phyloP scores from a whole-genome alignment of 2,329 filamentous ascomycete genomes.

The Trichophyton verrucosum region DNA sequence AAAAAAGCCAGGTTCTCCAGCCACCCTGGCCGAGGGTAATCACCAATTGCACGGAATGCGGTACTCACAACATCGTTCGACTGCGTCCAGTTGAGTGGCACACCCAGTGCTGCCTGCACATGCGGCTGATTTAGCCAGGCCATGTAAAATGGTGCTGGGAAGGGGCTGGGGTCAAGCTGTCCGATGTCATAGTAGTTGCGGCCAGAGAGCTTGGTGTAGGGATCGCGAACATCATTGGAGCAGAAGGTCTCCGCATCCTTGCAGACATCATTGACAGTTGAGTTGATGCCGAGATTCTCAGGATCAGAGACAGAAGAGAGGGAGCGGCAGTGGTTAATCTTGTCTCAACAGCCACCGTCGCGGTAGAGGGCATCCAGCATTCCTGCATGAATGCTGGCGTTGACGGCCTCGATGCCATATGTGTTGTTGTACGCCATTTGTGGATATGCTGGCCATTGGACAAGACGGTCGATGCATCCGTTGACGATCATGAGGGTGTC shows the following conservation, averaged over 20 bases:
- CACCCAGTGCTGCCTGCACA: slow-evolving; percentile 42
- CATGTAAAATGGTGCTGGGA: not conserved
- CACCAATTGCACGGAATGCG: slow-evolving; percentile 1
- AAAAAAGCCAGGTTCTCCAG: slow-evolving; percentile 30
- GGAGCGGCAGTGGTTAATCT: slow-evolving; percentile 35
- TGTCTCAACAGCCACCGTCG: slow-evolving; percentile 36
- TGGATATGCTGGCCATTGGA: slow-evolving; percentile 33
- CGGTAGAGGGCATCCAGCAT: slow-evolving; percentile 27
- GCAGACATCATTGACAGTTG: slow-evolving; percentile 26
- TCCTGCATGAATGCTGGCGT: slow-evolving; percentile 29
- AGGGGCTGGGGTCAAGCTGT: not conserved
- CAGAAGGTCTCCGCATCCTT: slow-evolving; percentile 31
- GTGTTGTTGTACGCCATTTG: slow-evolving; percentile 40
- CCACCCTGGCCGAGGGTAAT: slow-evolving; percentile 10
- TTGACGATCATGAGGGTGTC: slow-evolving; percentile 39
- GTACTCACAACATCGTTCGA: slow-evolving; percentile 38
- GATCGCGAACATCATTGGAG: slow-evolving; percentile 4
- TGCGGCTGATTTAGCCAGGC: slow-evolving; percentile 25
- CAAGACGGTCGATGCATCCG: slow-evolving; percentile 25
- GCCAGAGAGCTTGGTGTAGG: not conserved
- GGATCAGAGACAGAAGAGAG: slow-evolving; percentile 1
- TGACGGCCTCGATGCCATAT: slow-evolving; percentile 37
- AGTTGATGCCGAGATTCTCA: slow-evolving; percentile 4
- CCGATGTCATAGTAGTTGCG: slow-evolving; percentile 5
- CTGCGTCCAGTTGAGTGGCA: slow-evolving; percentile 44